A percentile compares a stretch with the other conserved stretches of the same genome.
Conservation (phyloP, 2,329 filamentous ascomycete species). For the Botryotinia globosa region DNA sequence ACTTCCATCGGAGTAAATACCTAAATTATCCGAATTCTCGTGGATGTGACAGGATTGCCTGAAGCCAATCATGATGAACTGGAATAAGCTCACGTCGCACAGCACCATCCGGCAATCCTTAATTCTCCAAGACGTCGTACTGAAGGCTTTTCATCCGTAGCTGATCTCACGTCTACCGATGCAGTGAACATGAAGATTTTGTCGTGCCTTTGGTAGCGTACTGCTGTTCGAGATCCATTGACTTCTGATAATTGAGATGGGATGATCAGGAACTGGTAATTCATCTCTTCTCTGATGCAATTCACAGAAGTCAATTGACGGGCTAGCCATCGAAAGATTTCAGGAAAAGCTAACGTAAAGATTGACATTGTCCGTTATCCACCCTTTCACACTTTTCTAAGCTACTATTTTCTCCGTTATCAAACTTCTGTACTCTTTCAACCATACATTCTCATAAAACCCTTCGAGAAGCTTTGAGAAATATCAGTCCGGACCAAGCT, state of each 20-base stretch:
- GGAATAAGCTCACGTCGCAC: neutral
- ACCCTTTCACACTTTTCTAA: neutral
- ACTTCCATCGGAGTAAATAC: neutral
- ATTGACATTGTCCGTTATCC: neutral
- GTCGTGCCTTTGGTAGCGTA: neutral
- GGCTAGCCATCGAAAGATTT: neutral
- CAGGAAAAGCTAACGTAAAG: neutral
- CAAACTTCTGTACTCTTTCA: neutral
- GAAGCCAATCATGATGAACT: neutral
- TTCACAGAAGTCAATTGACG: neutral
- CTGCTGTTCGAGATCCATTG: neutral
- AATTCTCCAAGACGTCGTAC: neutral
- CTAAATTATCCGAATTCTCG: neutral
- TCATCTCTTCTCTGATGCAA: neutral
- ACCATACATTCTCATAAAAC: neutral
- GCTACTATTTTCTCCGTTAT: neutral
- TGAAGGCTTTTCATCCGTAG: neutral
- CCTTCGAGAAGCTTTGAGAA: no score
- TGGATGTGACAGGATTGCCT: neutral
- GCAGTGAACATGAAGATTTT: neutral
- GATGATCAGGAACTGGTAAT: neutral
- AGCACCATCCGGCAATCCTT: neutral
- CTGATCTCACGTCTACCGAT: neutral
- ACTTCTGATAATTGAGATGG: neutral
- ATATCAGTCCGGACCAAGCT: neutral